Conservation (phyloP, 2,329 filamentous ascomycete species). For the Microsporum ferrugineum region DNA sequence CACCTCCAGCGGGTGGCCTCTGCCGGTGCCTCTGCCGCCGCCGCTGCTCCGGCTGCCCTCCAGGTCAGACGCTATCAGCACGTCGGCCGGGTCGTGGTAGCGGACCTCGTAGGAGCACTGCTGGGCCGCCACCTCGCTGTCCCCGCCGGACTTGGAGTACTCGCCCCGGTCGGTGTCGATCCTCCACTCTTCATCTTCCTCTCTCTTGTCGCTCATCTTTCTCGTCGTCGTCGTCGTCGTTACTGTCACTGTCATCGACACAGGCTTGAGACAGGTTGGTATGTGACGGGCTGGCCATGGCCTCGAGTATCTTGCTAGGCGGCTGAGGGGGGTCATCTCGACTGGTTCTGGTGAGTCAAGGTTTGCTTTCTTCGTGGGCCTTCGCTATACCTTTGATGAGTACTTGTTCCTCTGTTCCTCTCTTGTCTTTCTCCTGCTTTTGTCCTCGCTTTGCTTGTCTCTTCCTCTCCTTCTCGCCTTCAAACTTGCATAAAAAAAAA, state of each 20-base stretch:
- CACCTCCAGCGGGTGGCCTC: slow-evolving; percentile 43
- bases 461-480: too few species aligned
- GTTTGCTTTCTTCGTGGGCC: too few species aligned
- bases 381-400: too few species aligned
- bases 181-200: slow-evolving; percentile 12
- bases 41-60: slow-evolving; percentile 35
- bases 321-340: too few species aligned
- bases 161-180: slow-evolving; percentile 57
- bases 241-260: neutral
- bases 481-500: too few species aligned
- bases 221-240: neutral
- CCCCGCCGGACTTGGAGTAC: slow-evolving; percentile 56
- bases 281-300: too few species aligned
- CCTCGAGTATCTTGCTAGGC: too few species aligned
- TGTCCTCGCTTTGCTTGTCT: too few species aligned
- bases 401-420: too few species aligned
- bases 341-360: too few species aligned
- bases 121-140: slow-evolving; percentile 46
- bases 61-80: slow-evolving; percentile 26
- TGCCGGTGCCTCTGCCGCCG: slow-evolving; percentile 16
- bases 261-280: too few species aligned
- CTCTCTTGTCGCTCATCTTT: slow-evolving; percentile 13
- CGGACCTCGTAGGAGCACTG: slow-evolving; percentile 58
- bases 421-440: too few species aligned
- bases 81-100: slow-evolving; percentile 55